Base-by-base conservation (phyloP, 2,329 filamentous ascomycete genomes). In the Aspergillus fructus region DNA sequence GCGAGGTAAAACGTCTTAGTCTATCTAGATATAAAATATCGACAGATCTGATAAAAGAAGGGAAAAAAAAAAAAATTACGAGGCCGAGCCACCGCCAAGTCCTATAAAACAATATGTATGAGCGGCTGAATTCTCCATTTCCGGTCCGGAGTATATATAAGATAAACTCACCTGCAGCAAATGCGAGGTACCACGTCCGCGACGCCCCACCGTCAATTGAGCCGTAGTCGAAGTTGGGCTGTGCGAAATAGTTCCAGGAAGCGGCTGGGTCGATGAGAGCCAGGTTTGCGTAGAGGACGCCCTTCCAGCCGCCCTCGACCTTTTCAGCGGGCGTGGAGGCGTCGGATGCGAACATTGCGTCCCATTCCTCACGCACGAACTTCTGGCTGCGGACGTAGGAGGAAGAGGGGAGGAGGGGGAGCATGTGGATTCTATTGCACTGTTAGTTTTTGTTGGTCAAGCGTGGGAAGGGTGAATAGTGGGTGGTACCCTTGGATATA, bases 311-410 rank as follows among this genome's bases (percentile, higher is more conserved):
- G 43, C 89, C 90, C 7, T 79, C 75, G 5, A 92, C 85, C 0
- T 78, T 72, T 4, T 68, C 62, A 1, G 76, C 79, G 2, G 77
- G 78, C 53, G 89, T 84, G 1, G 85, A 85, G 9, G 89, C 82
- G 0, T 85, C 85, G 21, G 85, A 78, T 52, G 82, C 82, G 73
- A 97, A 97, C 68, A 89, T 91, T 2, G 83, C 81, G 45, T 88
- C 78, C 92, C 92, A 96, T 74, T 96, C 93, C 74, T 96, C 85
- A 43, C 76, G 74, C 9, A 96, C 91, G 68, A 97, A 97, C 1
- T 79, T 76, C 23, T 78, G 74, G 1, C 81, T 82, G 19, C 94
- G 85, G 5, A 87, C 85, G 58, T 89, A 84, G 5, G 87, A 79
- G 2, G 88, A 88, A 55, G 83, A 80, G 3, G 91, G 87, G 50